A percentile compares a stretch with the other conserved stretches of the same genome.
Conservation (phyloP, 2,329 filamentous ascomycete genomes). For the Canariomyces notabilis region DNA sequence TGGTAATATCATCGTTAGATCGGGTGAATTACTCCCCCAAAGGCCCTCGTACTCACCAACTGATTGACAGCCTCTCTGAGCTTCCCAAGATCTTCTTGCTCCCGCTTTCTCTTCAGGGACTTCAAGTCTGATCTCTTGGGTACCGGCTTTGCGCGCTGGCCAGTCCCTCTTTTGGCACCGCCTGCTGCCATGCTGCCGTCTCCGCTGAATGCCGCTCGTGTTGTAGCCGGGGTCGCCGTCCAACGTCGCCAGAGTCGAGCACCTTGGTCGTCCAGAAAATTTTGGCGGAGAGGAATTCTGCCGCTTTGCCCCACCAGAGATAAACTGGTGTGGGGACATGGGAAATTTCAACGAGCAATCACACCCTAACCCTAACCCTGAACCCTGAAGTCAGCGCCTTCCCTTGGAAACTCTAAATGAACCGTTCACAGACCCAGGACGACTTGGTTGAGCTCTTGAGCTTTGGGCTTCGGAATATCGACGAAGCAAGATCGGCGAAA, state of each 20-base stretch:
- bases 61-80: constrained; percentile 24
- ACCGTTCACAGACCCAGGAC: too few species aligned
- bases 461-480: too few species aligned
- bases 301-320: constrained; percentile 12
- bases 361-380: too few species aligned
- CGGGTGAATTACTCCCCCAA: background rate
- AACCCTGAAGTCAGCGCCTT: too few species aligned
- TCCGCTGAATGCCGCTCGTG: too few species aligned
- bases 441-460: too few species aligned
- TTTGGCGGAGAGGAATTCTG: constrained; percentile 22
- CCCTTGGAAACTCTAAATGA: too few species aligned
- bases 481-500: too few species aligned
- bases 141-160: constrained; percentile 7
- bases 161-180: constrained; percentile 1
- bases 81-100: constrained; percentile 25
- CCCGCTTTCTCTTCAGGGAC: constrained; percentile 26
- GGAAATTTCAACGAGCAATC: too few species aligned
- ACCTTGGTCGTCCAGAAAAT: constrained; percentile 5
- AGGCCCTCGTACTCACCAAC: constrained; percentile 6
- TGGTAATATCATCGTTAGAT: background rate
- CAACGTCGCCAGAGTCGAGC: background rate
- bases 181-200: constrained; percentile 8
- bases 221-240: background rate
- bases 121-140: constrained; percentile 17
- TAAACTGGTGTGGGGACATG: too few species aligned